Base-by-base conservation (phyloP, 2,329 filamentous ascomycete species). In the Lasiodiplodia sp. region DNA sequence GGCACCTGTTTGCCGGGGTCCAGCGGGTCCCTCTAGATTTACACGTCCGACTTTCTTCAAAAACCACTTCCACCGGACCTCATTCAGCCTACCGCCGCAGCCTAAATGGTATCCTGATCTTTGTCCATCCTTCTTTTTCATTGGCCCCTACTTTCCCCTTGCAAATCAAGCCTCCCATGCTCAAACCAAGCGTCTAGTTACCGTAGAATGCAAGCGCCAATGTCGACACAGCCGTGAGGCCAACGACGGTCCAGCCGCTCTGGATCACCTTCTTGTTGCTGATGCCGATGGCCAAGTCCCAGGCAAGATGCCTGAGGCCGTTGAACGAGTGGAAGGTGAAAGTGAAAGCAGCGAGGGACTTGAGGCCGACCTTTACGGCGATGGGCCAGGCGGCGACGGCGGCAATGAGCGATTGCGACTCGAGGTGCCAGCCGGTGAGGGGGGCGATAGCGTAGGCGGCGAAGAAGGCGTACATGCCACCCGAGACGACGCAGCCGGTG, bases 371-470 rank as follows among this genome's bases (percentile, higher is more conserved):
- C 83, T 92, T 91, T 34, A 84, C 83, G 18, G 82, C 80, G 11
- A 88, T 70, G 1, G 89, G 89, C 79, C 89, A 86, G 53, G 86
- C 82, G 7, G 85, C 90, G 76, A 92, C 89, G 28, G 86, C 84
- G 40, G 89, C 89, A 8, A 88, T 89, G 75, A 92, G 79, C 25
- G 84, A 86, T 25, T 86, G 86, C 34, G 84, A 87, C 78, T 91
- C 89, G 65, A 92, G 79, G 77, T 92, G 88, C 86, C 87, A 90
- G 72, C 91, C 94, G 67, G 93, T 81, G 53, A 91, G 82, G 5
- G 94, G 94, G 0, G 93, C 90, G 72, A 87, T 87, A 70, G 97
- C 90, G 86, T 97, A 97, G 67, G 91, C 88, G 72, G 89, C 81
- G 71, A 91, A 89, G 85, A 93, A 97, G 78, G 88, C 81, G 86